Conservation (phyloP, 1,284 basidiomycete genomes). For the Cutaneotrichosporon sp. region DNA sequence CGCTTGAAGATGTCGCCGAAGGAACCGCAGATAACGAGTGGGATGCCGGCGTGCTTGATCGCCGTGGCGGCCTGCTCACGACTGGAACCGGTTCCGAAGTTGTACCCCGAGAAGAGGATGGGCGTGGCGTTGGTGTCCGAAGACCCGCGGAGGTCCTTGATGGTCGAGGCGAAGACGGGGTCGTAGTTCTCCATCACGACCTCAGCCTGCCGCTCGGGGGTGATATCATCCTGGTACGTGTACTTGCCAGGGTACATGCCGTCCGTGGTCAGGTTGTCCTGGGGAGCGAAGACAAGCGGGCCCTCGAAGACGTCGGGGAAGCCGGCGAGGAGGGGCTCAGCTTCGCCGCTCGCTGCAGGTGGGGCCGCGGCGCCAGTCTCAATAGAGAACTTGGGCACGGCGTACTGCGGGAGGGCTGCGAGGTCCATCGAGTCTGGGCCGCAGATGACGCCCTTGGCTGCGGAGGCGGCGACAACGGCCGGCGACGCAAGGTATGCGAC, state of each 20-base stretch:
- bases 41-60: conserved; percentile 87
- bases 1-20: conserved; percentile 99
- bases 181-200: conserved; percentile 99
- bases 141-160: conserved; percentile 57
- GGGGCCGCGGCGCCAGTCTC: conserved; percentile 25
- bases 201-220: conserved; percentile 84
- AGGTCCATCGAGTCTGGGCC: conserved; percentile 69
- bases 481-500: conserved; percentile 93
- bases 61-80: conserved; percentile 98
- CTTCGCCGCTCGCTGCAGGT: conserved; percentile 49
- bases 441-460: conserved; percentile 84
- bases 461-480: conserved; percentile 93
- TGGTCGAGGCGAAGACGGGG: conserved; percentile 70
- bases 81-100: conserved; percentile 98
- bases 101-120: conserved; percentile 88
- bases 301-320: conserved; percentile 84
- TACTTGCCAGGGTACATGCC: conserved; percentile 99
- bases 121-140: conserved; percentile 46
- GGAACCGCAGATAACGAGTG: conserved; percentile 88
- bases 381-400: conserved; percentile 50
- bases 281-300: conserved; percentile 82
- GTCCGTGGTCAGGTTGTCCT: conserved; percentile 97
- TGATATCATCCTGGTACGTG: conserved; percentile 99
- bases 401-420: conserved; percentile 54
- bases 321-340: conserved; percentile 65